phyloP scores from a whole-genome alignment of 352 stramenopile species.

The Globisporangium camurandrum region DNA sequence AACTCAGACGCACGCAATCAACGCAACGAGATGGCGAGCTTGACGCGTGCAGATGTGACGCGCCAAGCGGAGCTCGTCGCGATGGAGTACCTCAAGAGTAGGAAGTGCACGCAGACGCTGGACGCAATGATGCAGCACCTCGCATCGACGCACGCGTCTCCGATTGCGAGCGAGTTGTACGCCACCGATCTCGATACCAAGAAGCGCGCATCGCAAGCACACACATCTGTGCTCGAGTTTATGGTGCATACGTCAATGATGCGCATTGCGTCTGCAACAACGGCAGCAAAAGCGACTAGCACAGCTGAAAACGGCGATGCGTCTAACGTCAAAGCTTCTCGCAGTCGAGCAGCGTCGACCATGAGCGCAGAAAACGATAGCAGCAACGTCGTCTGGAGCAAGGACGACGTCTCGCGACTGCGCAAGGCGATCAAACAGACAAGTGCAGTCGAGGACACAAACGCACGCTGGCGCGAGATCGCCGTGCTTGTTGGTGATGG shows the following conservation, averaged over 20 bases:
- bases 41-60: conserved; percentile 27
- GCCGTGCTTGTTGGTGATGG: conserved; percentile 40
- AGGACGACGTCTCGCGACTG: conserved; percentile 43
- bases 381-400: conserved; percentile 28
- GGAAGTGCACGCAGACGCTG: conserved; percentile 42
- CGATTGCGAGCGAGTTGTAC: conserved; percentile 41
- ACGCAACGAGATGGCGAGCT: too few relatives aligned
- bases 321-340: neutral
- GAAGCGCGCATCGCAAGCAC: conserved; percentile 19
- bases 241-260: conserved; percentile 18
- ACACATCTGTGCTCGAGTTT: conserved; percentile 37
- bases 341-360: conserved; percentile 12
- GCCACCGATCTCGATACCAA: conserved; percentile 41
- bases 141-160: conserved; percentile 10
- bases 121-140: conserved; percentile 41
- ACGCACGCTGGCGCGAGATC: conserved; percentile 66
- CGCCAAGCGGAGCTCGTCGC: conserved; percentile 61
- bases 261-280: neutral
- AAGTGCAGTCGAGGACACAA: conserved; percentile 50
- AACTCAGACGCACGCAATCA: too few relatives aligned
- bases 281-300: neutral
- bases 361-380: conserved; percentile 18
- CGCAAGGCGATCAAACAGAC: conserved; percentile 77
- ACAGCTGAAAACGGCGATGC: neutral
- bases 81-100: conserved; percentile 63